phyloP scores from a whole-genome alignment of 345 rosid species.

The Durio zibethinus region DNA sequence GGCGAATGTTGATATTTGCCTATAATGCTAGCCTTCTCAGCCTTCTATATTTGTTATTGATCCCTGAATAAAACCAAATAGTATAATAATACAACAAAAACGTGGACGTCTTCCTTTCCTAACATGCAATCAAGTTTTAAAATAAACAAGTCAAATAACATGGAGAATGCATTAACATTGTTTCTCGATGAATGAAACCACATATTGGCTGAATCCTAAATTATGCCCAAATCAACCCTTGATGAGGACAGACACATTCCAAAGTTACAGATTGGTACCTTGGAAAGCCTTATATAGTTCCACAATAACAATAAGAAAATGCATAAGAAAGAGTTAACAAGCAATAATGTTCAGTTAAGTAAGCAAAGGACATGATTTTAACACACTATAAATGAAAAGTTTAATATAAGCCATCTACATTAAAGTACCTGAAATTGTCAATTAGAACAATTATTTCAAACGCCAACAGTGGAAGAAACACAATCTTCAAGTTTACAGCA shows the following conservation, averaged over 20 bases:
- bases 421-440: conserved; percentile 85
- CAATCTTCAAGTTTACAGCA: conserved; percentile 84
- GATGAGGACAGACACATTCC: background rate
- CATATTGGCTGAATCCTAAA: background rate
- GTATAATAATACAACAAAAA: background rate
- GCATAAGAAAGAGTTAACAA: background rate
- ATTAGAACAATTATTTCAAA: conserved; percentile 70
- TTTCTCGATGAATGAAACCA: background rate
- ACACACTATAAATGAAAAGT: background rate
- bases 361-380: background rate
- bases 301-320: background rate
- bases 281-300: background rate
- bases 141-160: background rate
- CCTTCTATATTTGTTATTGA: background rate
- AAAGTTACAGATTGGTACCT: background rate
- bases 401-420: background rate
- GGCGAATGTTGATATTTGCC: background rate
- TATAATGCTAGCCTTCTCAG: background rate
- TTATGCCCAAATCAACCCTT: background rate
- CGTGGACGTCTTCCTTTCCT: background rate
- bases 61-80: background rate
- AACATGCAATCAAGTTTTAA: background rate
- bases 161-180: background rate
- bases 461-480: conserved; percentile 77
- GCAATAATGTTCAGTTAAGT: background rate